Evolutionary conservation across 495 filamentous ascomycete species (phyloP).

Genomic region (Apodospora peruviana): DNA sequence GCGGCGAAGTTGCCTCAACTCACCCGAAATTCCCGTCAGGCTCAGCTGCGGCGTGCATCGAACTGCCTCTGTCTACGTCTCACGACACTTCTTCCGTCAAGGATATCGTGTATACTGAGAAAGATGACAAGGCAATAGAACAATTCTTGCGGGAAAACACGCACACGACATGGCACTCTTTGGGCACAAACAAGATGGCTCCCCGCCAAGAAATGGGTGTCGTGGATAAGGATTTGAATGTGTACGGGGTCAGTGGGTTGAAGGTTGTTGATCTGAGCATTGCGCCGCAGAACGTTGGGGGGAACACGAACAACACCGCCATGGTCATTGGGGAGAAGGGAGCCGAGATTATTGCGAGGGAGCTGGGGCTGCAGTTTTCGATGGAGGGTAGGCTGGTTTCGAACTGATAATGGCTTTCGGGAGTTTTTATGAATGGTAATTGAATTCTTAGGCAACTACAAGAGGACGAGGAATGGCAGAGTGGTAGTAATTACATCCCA

Average conservation of each 20-base stretch:
- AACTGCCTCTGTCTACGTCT: constrained; percentile 24
- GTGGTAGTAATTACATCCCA: too few relatives aligned
- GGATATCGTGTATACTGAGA: constrained; percentile 23
- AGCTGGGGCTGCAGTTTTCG: constrained; percentile 33
- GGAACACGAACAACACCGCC: constrained; percentile 58
- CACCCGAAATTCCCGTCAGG: constrained; percentile 48
- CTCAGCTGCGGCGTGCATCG: constrained; percentile 36
- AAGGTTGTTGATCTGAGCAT: constrained; percentile 35
- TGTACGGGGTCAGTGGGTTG: constrained; percentile 15
- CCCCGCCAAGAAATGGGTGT: constrained; percentile 12
- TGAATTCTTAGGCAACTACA: too few relatives aligned
- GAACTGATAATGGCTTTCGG: too few relatives aligned
- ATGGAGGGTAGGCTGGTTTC: background rate
- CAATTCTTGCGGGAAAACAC: constrained; percentile 8
- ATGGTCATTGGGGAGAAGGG: constrained; percentile 57
- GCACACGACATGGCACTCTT: constrained; percentile 23
- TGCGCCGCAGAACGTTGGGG: constrained; percentile 52
- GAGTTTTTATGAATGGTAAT: too few relatives aligned
- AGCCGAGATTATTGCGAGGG: constrained; percentile 49
- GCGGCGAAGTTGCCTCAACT: constrained; percentile 42
- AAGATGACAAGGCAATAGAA: constrained; percentile 42
- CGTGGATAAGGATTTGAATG: constrained; percentile 14
- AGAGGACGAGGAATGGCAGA: too few relatives aligned
- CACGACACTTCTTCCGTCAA: constrained; percentile 9
- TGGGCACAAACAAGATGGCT: constrained; percentile 22